Percentiles rank a stretch among this genome's conserved stretches.
Conservation (phyloP, 78 protist species). For the Dictyostelium brefeldianum region DNA sequence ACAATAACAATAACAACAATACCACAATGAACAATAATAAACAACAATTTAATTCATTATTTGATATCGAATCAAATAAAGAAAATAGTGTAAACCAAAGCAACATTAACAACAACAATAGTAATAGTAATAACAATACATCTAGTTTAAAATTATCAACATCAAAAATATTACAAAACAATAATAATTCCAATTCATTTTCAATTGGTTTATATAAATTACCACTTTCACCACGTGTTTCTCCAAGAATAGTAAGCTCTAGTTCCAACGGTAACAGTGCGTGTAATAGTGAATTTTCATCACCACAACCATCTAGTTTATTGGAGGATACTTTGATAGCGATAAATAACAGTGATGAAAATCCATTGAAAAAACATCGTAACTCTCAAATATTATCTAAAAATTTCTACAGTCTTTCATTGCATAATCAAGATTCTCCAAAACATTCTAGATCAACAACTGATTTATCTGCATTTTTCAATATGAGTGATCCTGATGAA, state of each 20-base stretch:
- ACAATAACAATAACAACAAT: background rate
- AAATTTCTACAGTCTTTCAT: background rate
- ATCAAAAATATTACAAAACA: conserved; percentile 18
- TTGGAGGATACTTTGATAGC: background rate
- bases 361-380: conserved; percentile 43
- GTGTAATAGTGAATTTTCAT: background rate
- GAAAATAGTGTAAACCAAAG: conserved; percentile 48
- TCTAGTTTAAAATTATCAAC: background rate
- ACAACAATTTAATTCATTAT: background rate
- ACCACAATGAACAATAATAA: background rate
- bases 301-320: background rate
- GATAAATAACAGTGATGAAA: background rate
- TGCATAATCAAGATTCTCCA: background rate
- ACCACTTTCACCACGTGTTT: conserved; percentile 14
- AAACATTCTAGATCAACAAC: conserved; percentile 10
- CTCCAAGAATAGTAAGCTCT: conserved; percentile 2
- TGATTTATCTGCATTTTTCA: background rate
- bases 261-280: background rate
- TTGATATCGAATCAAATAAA: conserved; percentile 41
- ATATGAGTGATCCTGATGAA: background rate
- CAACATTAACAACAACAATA: conserved; percentile 19
- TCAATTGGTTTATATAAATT: background rate
- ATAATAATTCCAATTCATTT: background rate
- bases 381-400: conserved; percentile 16
- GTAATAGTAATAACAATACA: background rate